Base-by-base conservation (phyloP, 805 yeast species). In the Candida quercuum region DNA sequence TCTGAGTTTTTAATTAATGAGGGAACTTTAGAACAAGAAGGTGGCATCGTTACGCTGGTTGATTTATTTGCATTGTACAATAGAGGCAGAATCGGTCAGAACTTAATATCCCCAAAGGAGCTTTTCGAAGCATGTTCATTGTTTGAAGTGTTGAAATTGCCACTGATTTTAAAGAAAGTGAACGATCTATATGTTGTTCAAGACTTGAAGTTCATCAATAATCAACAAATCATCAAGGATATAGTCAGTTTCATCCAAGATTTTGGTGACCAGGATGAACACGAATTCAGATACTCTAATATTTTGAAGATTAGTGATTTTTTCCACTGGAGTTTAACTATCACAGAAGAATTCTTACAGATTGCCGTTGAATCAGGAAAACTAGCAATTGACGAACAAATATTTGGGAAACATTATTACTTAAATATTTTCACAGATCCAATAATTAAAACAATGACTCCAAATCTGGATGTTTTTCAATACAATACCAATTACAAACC, bases 41-140 rank as follows among this genome's bases (percentile, higher is more conserved):
- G 81, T 32, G 86, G 84, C 3, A 63, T 78, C 15, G 64, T 83
- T 12, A 69, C 86, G 0, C 47, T 82, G 24, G 69, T 74, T 35
- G 91, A 83, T 48, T 52, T 83, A 15, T 84, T 69, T 56, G 76
- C 81, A 0, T 45, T 76, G 19, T 83, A 78, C 59, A 83, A 83
- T 47, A 66, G 82, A 42, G 67, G 85, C 46, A 78, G 86, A 7
- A 64, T 75, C 20, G 83, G 82, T 2, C 67, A 76, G 8, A 81
- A 81, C 33, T 66, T 87, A 28, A 71, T 89, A 1, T 70, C 86
- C 1, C 86, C 96, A 1, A 59, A 59, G 18, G 94, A 86, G 46
- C 63, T 91, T 35, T 67, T 60, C 35, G 73, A 72, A 32, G 78
- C 95, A 0, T 71, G 86, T 37, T 67, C 66, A 20, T 54, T 67